Evolutionary conservation across 2,329 filamentous ascomycete genomes (phyloP).

Genomic region (Colletotrichum musicola): DNA sequence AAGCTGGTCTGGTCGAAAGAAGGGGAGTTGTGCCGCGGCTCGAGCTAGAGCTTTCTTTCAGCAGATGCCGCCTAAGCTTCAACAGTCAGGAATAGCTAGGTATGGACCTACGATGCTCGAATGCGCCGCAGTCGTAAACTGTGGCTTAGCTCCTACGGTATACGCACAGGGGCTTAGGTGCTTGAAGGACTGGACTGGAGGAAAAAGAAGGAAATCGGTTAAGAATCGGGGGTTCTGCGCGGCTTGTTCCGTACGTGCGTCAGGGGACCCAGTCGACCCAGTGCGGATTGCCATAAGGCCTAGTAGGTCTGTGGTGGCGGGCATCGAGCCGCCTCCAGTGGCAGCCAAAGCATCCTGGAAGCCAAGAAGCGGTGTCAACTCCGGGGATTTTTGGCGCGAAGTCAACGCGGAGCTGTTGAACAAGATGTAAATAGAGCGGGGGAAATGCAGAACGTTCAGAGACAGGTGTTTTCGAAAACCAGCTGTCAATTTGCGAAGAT

Average conservation of each 20-base stretch:
- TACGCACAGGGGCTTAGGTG: not conserved
- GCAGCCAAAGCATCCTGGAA: not conserved
- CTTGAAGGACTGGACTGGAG: not conserved
- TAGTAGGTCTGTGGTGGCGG: not conserved
- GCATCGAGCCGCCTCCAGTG: not conserved
- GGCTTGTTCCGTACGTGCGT: conserved; percentile 20
- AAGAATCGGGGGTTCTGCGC: conserved; percentile 4
- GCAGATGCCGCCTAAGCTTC: not conserved
- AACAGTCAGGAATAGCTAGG: conserved; percentile 2
- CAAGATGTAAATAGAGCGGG: not conserved
- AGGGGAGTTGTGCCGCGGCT: conserved; percentile 5
- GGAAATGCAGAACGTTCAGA: not conserved
- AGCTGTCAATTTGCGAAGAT: not conserved
- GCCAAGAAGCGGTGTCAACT: not conserved
- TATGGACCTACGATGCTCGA: too few relatives aligned
- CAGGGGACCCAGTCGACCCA: conserved; percentile 12
- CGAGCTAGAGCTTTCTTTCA: conserved; percentile 8
- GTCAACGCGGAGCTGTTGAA: not conserved
- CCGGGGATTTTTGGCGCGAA: not conserved
- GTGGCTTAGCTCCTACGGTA: conserved; percentile 8
- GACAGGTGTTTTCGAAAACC: not conserved
- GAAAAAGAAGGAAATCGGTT: conserved; percentile 5
- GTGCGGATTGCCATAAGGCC: conserved; percentile 20
- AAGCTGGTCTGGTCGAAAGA: not conserved
- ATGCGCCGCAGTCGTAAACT: conserved; percentile 8